These are phyloP conservation scores for Fusarium coffeatum DNA, from an alignment of 2,329 filamentous ascomycete species.

Conservation along the genomic window DNA sequence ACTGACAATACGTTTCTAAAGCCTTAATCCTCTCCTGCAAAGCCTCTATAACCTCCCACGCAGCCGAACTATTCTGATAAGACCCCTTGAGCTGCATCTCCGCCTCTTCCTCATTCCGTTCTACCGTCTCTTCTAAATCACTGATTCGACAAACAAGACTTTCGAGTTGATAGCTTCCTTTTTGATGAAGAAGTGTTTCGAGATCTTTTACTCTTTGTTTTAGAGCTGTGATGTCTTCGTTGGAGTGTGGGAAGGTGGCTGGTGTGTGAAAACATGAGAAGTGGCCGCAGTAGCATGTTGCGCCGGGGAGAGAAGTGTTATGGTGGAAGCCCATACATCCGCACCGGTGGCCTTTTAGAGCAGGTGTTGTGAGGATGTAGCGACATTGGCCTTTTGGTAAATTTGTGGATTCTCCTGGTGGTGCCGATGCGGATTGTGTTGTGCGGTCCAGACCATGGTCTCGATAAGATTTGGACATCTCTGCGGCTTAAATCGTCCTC, in stretches of 20 bases:
- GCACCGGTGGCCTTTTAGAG: slow-evolving; percentile 20
- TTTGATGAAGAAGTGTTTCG: background rate
- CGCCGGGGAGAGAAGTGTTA: slow-evolving; percentile 11
- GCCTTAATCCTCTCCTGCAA: slow-evolving; percentile 11
- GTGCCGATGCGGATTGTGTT: slow-evolving; percentile 25
- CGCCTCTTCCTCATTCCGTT: slow-evolving; percentile 10
- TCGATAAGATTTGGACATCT: slow-evolving; percentile 9
- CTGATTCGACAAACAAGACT: slow-evolving; percentile 1
- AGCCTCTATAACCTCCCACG: slow-evolving; percentile 16
- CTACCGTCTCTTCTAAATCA: slow-evolving; percentile 11
- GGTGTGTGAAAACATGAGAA: slow-evolving; percentile 29
- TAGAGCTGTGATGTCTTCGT: background rate
- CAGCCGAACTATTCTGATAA: slow-evolving; percentile 23
- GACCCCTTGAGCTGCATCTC: slow-evolving; percentile 1
- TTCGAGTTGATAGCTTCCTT: slow-evolving; percentile 15
- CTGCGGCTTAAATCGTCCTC: no score
- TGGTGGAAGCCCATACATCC: slow-evolving; percentile 29
- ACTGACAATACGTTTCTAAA: slow-evolving; percentile 1
- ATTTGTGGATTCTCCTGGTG: slow-evolving; percentile 9
- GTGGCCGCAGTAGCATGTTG: slow-evolving; percentile 20
- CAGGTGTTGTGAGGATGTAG: slow-evolving; percentile 24
- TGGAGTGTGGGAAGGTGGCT: background rate
- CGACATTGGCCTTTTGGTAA: slow-evolving; percentile 25
- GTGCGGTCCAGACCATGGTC: slow-evolving; percentile 7
- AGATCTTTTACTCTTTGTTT: slow-evolving; percentile 9